Evolutionary conservation across 768 basidiomycete species (phyloP), one percentile per base, ranked within the genome.

Genomic region (Hygrophoropsis aurantiaca): DNA sequence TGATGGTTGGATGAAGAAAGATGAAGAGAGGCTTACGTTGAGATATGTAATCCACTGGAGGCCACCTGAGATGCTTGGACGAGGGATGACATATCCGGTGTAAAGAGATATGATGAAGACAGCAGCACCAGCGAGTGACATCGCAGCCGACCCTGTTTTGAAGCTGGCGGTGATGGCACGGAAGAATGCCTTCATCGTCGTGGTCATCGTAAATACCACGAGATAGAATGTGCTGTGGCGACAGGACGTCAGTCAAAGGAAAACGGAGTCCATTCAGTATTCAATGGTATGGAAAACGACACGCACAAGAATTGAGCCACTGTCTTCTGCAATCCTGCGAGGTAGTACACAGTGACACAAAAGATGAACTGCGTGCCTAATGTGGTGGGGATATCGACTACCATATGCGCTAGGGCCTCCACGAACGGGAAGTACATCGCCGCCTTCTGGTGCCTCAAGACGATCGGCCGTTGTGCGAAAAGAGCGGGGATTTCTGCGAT

Each of bases 141-240:
- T 46, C 8, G 85, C 84, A 0, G 77, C 73, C 0, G 82, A 75
- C 35, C 78, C 75, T 15, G 68, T 64, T 30, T 69, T 68, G 56
- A 82, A 81, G 11, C 69, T 70, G 0, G 84, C 80, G 1, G 84
- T 81, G 23, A 86, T 55, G 0, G 70, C 70, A 33, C 90, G 74
- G 76, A 89, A 93, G 74, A 81, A 90, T 0, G 79, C 77, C 58
- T 83, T 85, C 81, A 91, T 85, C 6, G 80, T 70, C 25, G 88
- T 42, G 19, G 81, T 74, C 55, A 81, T 73, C 3, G 70, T 62
- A 44, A 80, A 72, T 5, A 78, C 47, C 54, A 81, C 74, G 24
- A 88, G 61, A 59, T 77, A 72, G 59, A 74, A 82, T 5, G 74
- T 77, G 64, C 84, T 84, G 16, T 59, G 70, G 70, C 63, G 74